Evolutionary conservation across 257 asterid species (phyloP), one percentile per base, ranked within the genome.

Genomic region (Vinca minor): DNA sequence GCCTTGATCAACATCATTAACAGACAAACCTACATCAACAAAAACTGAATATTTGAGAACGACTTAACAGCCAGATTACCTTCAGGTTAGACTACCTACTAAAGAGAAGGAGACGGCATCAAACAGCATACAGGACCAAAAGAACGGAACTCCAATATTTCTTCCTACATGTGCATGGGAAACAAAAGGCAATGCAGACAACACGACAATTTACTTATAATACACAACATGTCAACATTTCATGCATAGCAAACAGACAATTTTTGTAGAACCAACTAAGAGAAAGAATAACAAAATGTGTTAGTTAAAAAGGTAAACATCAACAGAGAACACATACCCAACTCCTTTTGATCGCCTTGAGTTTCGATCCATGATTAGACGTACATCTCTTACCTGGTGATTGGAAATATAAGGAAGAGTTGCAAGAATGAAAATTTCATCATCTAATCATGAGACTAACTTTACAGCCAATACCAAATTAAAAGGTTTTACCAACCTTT

Each of bases 271-370:
- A 28, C 63, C 59, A 31, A 50, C 28, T 28, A 32, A 18, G 1
- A 13, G 29, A 39, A 39, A 18, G 8, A 36, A 28, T 6, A 8
- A 28, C 52, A 39, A 50, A 38, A 2, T 14, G 20, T 7, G 23
- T 13, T 4, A 9, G 44, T 14, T 42, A 26, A 45, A 28, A 45
- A 26, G 18, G 55, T 18, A 32, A n/a, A 25, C 46, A 50, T 9
- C 10, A 48, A 34, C 36, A 11, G 62, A 45, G 31, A 64, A 31
- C 65, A 75, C 96, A 65, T 89, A 93, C 98, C 98, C 97, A 34
- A 93, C 98, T 81, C 98, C 98, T 78, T 93, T 93, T 48, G 98
- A 93, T 61, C 96, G 80, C 80, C 97, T 87, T 35, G 98, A 89
- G 76, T 93, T 93, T 26, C 98, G 82, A 77, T 93, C 98, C 98